These are phyloP conservation scores for Teratosphaeria pseudoeucalypti DNA, from an alignment of 2,329 filamentous ascomycete genomes.

Conservation along the genomic window DNA sequence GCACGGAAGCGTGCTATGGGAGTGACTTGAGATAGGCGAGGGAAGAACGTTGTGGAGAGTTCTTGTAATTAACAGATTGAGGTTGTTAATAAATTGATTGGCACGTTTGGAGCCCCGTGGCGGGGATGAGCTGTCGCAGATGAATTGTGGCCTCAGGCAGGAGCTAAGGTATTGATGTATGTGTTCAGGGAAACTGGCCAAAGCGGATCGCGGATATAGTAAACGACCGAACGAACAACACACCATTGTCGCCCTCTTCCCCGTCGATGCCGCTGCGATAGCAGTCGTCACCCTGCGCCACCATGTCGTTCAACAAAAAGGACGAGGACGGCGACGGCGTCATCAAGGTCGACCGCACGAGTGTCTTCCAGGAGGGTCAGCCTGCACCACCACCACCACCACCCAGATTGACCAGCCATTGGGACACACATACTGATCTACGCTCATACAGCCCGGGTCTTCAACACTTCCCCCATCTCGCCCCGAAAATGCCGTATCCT, in stretches of 20 bases:
- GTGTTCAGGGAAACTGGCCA: not conserved
- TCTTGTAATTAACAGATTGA: too few species aligned
- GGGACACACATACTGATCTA: not conserved
- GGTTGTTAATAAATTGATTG: too few species aligned
- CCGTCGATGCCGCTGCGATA: constrained; percentile 13
- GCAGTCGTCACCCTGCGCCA: constrained; percentile 5
- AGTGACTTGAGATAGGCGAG: too few species aligned
- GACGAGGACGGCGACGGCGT: constrained; percentile 94
- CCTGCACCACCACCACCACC: constrained; percentile 4
- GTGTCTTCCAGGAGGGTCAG: constrained; percentile 96
- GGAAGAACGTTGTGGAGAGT: too few species aligned
- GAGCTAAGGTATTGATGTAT: not conserved
- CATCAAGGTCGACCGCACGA: constrained; percentile 94
- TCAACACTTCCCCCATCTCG: constrained; percentile 95
- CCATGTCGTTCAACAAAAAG: constrained; percentile 97
- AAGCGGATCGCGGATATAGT: not conserved
- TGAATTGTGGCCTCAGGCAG: not conserved
- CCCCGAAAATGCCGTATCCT: constrained; percentile 95
- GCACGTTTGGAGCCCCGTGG: too few species aligned
- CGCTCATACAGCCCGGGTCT: constrained; percentile 64
- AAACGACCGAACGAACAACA: not conserved
- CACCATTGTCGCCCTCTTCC: not conserved
- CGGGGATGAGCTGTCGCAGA: too few species aligned
- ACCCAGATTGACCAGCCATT: constrained; percentile 1
- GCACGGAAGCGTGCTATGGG: too few species aligned